phyloP scores from a whole-genome alignment of 768 basidiomycete genomes.

The Tulasnella sp. region DNA sequence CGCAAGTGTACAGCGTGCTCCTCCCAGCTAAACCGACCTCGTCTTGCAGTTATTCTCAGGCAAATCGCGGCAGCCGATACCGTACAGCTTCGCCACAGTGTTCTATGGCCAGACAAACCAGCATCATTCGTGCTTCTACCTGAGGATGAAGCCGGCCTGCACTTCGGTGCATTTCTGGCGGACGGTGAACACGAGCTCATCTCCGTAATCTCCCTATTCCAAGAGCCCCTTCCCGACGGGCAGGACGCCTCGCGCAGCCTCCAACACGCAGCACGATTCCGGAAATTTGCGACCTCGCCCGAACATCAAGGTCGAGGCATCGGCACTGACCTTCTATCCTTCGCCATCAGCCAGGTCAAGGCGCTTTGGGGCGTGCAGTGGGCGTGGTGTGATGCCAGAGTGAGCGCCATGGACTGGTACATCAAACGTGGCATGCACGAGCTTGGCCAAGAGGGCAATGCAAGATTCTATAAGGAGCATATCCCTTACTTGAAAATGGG shows the following conservation, averaged over 20 bases:
- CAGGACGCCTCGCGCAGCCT: not conserved
- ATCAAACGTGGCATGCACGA: not conserved
- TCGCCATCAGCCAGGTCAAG: not conserved
- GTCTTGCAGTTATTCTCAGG: not conserved
- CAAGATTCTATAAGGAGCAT: not conserved
- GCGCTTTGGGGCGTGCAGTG: not conserved
- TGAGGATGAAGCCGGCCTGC: not conserved
- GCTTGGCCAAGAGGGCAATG: not conserved
- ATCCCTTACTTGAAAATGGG: not conserved
- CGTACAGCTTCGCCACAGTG: not conserved
- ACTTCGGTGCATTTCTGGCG: not conserved
- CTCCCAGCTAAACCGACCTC: not conserved
- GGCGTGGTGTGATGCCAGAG: conserved; percentile 7
- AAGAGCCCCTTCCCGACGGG: not conserved
- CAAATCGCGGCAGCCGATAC: not conserved
- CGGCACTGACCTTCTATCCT: not conserved
- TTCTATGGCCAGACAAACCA: conserved; percentile 3
- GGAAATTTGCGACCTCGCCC: not conserved
- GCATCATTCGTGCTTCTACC: not conserved
- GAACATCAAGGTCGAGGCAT: not conserved
- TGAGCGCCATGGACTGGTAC: conserved; percentile 2
- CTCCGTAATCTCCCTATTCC: conserved; percentile 1
- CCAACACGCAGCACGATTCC: not conserved
- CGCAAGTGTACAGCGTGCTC: not conserved
- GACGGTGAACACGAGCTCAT: not conserved